Percentiles rank a stretch among this genome's conserved stretches.
These are phyloP conservation scores for Aspergillus bombycis DNA, from an alignment of 2,329 filamentous ascomycete species.

Conservation along the genomic window DNA sequence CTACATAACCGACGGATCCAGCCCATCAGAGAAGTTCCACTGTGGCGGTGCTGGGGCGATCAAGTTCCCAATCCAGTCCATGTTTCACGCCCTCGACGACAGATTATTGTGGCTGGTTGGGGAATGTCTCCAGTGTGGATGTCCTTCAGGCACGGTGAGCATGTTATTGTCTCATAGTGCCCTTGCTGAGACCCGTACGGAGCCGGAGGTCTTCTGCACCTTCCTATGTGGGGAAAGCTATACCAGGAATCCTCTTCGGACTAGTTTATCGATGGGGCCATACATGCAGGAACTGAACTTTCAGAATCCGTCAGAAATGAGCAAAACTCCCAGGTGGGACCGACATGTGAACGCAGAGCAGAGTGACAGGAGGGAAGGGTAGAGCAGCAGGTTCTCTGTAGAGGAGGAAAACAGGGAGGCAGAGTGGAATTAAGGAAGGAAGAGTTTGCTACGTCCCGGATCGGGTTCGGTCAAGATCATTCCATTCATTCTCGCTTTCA, in stretches of 20 bases:
- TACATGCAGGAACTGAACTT: neutral
- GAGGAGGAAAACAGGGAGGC: no score
- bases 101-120: neutral
- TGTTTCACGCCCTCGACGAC: neutral
- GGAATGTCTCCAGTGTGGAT: neutral
- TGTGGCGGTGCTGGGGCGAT: slow-evolving; percentile 1
- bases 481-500: neutral
- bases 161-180: neutral
- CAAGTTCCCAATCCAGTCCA: neutral
- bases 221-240: neutral
- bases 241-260: neutral
- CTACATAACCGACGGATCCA: neutral
- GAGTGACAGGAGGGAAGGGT: neutral
- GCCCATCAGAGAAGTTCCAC: neutral
- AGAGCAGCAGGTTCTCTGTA: neutral
- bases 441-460: neutral
- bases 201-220: no score
- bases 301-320: neutral
- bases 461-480: neutral
- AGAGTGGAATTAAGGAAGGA: neutral
- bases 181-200: neutral
- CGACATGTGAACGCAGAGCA: neutral
- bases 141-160: neutral
- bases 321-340: neutral
- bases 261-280: neutral